Conservation (phyloP, 352 stramenopile genomes). For the Globisporangium polare region DNA sequence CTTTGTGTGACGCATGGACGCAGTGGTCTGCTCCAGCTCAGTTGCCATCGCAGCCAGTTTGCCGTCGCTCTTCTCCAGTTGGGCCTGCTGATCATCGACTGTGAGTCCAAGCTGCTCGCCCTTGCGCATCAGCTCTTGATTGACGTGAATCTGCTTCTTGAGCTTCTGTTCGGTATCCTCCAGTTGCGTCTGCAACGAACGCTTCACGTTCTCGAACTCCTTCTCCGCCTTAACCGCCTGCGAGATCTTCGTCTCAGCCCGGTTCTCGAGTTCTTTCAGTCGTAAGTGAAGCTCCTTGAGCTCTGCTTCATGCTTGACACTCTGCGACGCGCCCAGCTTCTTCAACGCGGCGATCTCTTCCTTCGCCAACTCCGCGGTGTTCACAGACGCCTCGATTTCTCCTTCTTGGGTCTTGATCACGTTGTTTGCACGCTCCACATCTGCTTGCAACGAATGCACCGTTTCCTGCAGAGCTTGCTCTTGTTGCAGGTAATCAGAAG, state of each 20-base stretch:
- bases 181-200: conserved; percentile 22
- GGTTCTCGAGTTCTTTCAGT: conserved; percentile 30
- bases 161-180: conserved; percentile 24
- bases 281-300: conserved; percentile 22
- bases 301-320: conserved; percentile 23
- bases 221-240: conserved; percentile 20
- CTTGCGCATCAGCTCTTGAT: conserved; percentile 25
- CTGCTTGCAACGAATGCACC: conserved; percentile 5
- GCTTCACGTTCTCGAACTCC: conserved; percentile 20
- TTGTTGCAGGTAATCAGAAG: not conserved
- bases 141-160: conserved; percentile 19
- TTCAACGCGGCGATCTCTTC: not conserved
- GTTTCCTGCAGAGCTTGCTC: conserved; percentile 1
- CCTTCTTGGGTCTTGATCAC: conserved; percentile 1
- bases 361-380: not conserved
- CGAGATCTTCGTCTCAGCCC: conserved; percentile 27
- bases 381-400: not conserved
- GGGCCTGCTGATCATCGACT: conserved; percentile 22
- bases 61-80: conserved; percentile 25
- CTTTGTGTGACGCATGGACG: conserved; percentile 5
- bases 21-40: conserved; percentile 9
- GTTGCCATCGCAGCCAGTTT: conserved; percentile 17
- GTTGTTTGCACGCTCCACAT: not conserved
- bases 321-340: not conserved
- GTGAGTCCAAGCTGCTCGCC: conserved; percentile 22